Percentiles rank a stretch among this genome's conserved stretches.
Evolutionary conservation across 768 basidiomycete genomes (phyloP).

Genomic region (Cantharellus cinnabarinus): DNA sequence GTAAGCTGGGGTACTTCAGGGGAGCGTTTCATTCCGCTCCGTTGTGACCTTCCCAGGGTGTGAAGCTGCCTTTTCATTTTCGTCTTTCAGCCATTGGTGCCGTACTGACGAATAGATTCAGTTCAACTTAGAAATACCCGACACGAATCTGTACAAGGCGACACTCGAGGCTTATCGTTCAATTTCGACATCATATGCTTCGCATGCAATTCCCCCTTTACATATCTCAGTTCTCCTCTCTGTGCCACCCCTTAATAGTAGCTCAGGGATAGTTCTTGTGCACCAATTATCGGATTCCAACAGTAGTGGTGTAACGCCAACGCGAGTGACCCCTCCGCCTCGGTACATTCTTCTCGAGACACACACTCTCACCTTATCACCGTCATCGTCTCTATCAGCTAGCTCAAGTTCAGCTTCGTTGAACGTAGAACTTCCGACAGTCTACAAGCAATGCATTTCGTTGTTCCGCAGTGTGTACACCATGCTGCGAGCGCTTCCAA

Average conservation of each 20-base stretch:
- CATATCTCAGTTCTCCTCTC: slow-evolving; percentile 50
- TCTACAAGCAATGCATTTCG: slow-evolving; percentile 72
- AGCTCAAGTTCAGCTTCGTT: slow-evolving; percentile 1
- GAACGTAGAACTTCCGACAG: slow-evolving; percentile 47
- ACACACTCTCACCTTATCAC: slow-evolving; percentile 9
- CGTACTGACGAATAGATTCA: slow-evolving; percentile 12
- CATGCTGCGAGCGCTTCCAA: slow-evolving; percentile 49
- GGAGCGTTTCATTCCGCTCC: not conserved
- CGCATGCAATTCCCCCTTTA: slow-evolving; percentile 25
- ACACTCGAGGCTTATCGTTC: slow-evolving; percentile 40
- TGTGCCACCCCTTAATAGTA: slow-evolving; percentile 23
- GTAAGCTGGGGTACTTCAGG: too few species aligned
- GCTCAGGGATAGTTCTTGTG: slow-evolving; percentile 30
- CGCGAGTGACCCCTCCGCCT: slow-evolving; percentile 40
- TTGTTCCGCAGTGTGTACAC: slow-evolving; percentile 62
- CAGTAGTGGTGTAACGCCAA: not conserved
- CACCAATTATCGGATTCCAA: slow-evolving; percentile 14
- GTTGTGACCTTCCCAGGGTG: not conserved
- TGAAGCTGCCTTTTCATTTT: not conserved
- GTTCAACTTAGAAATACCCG: slow-evolving; percentile 71
- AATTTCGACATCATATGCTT: slow-evolving; percentile 25
- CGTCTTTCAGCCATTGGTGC: not conserved
- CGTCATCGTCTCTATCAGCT: slow-evolving; percentile 8
- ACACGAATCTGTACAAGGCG: slow-evolving; percentile 45
- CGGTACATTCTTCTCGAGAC: slow-evolving; percentile 47